Evolutionary conservation across 352 stramenopile species (phyloP).

Genomic region (Phytophthora fragariaefolia): DNA sequence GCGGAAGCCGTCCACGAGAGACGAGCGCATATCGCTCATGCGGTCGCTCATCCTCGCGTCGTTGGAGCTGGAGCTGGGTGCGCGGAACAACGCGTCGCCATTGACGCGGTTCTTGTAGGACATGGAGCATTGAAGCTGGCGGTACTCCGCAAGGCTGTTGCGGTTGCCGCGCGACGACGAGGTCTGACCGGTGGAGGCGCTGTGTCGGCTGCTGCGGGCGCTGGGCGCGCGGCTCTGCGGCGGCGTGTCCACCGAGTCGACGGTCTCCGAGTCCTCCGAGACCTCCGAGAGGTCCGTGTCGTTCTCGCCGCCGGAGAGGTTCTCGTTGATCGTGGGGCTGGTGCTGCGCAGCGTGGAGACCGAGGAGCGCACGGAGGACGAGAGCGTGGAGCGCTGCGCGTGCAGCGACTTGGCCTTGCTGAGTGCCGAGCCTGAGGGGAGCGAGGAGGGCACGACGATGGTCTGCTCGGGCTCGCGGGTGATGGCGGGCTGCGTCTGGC

Average conservation of each 20-base stretch:
- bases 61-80: conserved; percentile 32
- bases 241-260: conserved; percentile 34
- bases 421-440: background rate
- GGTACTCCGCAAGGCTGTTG: conserved; percentile 74
- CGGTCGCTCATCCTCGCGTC: conserved; percentile 36
- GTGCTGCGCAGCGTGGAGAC: conserved; percentile 49
- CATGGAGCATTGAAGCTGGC: conserved; percentile 85
- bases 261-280: conserved; percentile 38
- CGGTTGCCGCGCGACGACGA: conserved; percentile 27
- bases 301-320: conserved; percentile 45
- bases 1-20: conserved; percentile 39
- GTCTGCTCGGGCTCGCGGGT: conserved; percentile 30
- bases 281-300: conserved; percentile 42
- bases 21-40: conserved; percentile 40
- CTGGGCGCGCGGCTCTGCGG: conserved; percentile 22
- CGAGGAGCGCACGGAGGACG: conserved; percentile 65
- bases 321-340: conserved; percentile 50
- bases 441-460: conserved; percentile 29
- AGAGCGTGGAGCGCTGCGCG: conserved; percentile 43
- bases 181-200: conserved; percentile 10
- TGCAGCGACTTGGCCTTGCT: conserved; percentile 32
- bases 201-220: conserved; percentile 43
- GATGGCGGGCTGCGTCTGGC: conserved; percentile 24
- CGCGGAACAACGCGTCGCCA: conserved; percentile 38
- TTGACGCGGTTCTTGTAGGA: conserved; percentile 85